Evolutionary conservation across 2,329 filamentous ascomycete genomes (phyloP).

Genomic region (Aspergillus oerlinghausenensis): DNA sequence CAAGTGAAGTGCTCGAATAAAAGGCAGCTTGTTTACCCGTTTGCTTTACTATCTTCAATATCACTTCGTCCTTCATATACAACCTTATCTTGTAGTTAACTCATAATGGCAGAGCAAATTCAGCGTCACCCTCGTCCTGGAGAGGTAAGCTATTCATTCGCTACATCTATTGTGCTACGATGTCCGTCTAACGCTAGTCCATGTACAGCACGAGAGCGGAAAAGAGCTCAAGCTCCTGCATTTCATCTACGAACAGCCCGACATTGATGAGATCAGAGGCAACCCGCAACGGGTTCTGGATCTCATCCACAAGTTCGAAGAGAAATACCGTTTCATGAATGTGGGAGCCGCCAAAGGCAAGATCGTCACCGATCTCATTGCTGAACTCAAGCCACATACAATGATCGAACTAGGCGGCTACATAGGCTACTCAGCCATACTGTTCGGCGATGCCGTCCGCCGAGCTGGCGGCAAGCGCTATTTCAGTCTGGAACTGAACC

Average conservation of each 20-base stretch:
- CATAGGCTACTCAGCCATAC: constrained; percentile 73
- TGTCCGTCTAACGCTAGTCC: not conserved
- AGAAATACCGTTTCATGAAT: constrained; percentile 72
- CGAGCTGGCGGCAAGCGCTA: constrained; percentile 62
- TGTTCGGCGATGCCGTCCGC: constrained; percentile 65
- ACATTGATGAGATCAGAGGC: constrained; percentile 60
- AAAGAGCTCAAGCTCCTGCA: constrained; percentile 69
- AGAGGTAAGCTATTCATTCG: not conserved
- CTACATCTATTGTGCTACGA: not conserved
- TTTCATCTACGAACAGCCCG: constrained; percentile 59
- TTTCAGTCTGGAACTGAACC: constrained; percentile 68
- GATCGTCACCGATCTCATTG: constrained; percentile 66
- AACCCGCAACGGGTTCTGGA: constrained; percentile 61
- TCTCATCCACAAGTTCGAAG: constrained; percentile 66
- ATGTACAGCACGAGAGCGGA: constrained; percentile 54
- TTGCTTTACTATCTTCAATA: not conserved
- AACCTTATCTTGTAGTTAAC: not conserved
- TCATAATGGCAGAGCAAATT: not conserved
- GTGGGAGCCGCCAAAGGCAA: constrained; percentile 70
- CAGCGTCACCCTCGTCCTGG: not conserved
- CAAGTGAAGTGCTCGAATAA: not conserved
- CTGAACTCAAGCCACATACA: constrained; percentile 58
- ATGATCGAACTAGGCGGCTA: constrained; percentile 81
- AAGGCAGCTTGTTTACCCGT: not conserved
- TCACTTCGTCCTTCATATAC: not conserved